Conservation (phyloP, 768 basidiomycete species). For the Tricholoma furcatifolium region DNA sequence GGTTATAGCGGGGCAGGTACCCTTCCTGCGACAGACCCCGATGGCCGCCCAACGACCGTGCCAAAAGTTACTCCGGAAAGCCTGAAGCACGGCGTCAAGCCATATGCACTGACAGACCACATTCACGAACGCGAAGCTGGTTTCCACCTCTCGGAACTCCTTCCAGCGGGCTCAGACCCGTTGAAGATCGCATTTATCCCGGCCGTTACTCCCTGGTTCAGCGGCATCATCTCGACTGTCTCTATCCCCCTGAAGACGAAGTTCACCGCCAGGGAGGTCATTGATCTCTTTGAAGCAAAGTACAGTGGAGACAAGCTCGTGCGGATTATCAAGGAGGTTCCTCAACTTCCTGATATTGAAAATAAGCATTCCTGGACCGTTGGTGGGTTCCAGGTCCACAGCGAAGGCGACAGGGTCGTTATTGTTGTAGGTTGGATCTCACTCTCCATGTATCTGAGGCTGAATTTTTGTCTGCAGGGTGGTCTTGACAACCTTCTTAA, state of each 20-base stretch:
- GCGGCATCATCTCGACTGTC: conserved; percentile 87
- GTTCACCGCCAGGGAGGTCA: conserved; percentile 72
- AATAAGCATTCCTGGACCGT: conserved; percentile 86
- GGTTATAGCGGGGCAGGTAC: conserved; percentile 98
- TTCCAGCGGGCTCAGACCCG: conserved; percentile 28
- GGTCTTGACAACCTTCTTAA: conserved; percentile 96
- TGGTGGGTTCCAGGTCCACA: conserved; percentile 94
- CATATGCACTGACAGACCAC: conserved; percentile 94
- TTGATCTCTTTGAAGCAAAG: conserved; percentile 69
- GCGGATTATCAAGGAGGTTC: conserved; percentile 64
- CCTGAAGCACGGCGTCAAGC: conserved; percentile 72
- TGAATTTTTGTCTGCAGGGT: conserved; percentile 47
- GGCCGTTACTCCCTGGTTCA: conserved; percentile 90
- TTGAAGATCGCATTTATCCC: conserved; percentile 84
- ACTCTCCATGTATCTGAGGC: not conserved
- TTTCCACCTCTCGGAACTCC: conserved; percentile 70
- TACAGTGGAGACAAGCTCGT: conserved; percentile 79
- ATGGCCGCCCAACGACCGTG: conserved; percentile 69
- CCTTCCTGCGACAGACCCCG: conserved; percentile 60
- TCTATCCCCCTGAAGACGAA: conserved; percentile 74
- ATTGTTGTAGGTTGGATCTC: conserved; percentile 66
- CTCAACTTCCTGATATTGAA: conserved; percentile 72
- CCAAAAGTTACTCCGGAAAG: conserved; percentile 82
- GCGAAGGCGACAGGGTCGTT: conserved; percentile 85
- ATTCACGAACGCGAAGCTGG: conserved; percentile 98